Base-by-base conservation (phyloP, 2,329 filamentous ascomycete species). In the Penicillium sp. region DNA sequence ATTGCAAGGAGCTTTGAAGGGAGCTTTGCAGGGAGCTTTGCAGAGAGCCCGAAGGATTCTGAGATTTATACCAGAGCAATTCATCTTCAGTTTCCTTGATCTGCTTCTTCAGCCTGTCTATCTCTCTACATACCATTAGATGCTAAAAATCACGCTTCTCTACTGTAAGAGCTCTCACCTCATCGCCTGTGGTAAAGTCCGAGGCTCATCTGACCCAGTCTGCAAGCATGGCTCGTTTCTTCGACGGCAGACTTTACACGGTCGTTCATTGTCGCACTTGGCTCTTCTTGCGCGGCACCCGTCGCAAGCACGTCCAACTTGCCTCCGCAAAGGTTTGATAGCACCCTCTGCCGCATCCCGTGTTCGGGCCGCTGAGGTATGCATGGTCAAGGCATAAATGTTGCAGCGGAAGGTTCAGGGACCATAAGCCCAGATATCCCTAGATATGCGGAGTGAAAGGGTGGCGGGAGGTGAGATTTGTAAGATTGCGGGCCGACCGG, bases 241-340 rank as follows among this genome's bases (percentile, higher is more conserved):
- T 21, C 43, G 50, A n/a, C 19, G 13, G 21, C 50, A 53, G 6
- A 31, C 27, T 53, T 24, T 37, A 47, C 50, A 53, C n/a, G 50
- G 50, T 19, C 50, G 50, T 19, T 53, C 50, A 46, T 53, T 53
- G 14, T 53, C 50, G 21, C 50, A 53, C 26, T 53, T 53, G 14
- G 50, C 41, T 16, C 50, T 45, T 37, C 50, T 21, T 45, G 50
- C 41, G 6, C 50, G 50, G 22, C 50, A 53, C 24, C 50, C 41
- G 14, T 53, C 50, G 41, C 50, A 53, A 3, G 50, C 50, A 11
- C 50, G 39, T 27, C 27, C 27, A 14, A 53, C 50, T 26, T 53
- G 50, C 41, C 29, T 53, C 8, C 50, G 41, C 16, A 53, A 14
- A 5, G 50, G 50, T 33, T 53, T 53, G 3, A 53, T 43, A 11